Base-by-base conservation (phyloP, 306 rosid species). In the Quercus suber region DNA sequence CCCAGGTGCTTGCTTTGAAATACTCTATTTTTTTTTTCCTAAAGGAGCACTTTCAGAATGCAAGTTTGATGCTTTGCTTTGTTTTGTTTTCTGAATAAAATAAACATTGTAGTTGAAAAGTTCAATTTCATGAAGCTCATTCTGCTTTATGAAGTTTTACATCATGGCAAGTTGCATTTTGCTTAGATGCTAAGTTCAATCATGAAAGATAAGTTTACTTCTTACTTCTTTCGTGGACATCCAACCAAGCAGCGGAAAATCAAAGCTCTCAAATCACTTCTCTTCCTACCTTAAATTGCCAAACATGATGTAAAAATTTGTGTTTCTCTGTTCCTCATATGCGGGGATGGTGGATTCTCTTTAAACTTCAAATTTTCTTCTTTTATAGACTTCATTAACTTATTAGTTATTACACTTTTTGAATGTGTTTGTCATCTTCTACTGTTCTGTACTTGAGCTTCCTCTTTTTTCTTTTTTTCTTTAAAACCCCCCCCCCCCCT, bases 1-100 rank as follows among this genome's bases (percentile, higher is more conserved):
- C 99, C 73, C 99, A 94, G 99, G 99, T 75, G 13, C 51, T 77
- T 70, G 2, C 37, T 71, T 69, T 69, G 76, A 53, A 37, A 21
- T 73, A 18, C 77, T 17, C 45, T 41, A 2, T 76, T 51, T 10
- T 4, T 79, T 33, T 4, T 43, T 28, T 49, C 70, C 35, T 30
- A 55, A 41, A 6, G 9, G 55, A 72, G 75, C 71, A 10, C n/a
- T 67, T 73, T 28, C 69, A 33, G 53, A 73, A n/a, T 57, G 71
- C 76, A 52, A 78, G 76, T 25, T 71, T 59, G 51, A 45, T 21
- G 49, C 37, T 41, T 28, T 14, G 68, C 23, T 30, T 65, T 35
- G 15, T 35, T 35, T 35, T 35, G n/a, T 5, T 35, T 33, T 35
- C 25, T 35, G n/a, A 33, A 33, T 33, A 15, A 19, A 33, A 33